phyloP scores from a whole-genome alignment of 768 basidiomycete species.

The Guyanaporus albipodus region DNA sequence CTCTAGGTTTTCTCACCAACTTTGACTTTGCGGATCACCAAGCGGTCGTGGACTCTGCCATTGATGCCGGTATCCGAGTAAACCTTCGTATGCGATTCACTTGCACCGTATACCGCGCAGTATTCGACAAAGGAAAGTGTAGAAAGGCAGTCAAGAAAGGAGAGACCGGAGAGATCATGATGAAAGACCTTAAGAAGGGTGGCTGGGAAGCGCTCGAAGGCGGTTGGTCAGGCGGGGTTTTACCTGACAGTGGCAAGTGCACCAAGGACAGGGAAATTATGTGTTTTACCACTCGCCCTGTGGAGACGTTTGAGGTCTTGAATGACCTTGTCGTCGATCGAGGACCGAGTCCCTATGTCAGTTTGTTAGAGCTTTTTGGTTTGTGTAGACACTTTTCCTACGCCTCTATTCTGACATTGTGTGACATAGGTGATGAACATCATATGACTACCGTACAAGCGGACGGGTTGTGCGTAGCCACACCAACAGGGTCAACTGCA shows the following conservation, averaged over 20 bases:
- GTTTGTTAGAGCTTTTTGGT: slow-evolving; percentile 95
- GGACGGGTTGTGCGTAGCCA: slow-evolving; percentile 90
- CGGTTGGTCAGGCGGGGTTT: slow-evolving; percentile 50
- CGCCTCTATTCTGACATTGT: slow-evolving; percentile 2
- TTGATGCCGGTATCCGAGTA: slow-evolving; percentile 92
- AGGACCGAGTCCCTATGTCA: slow-evolving; percentile 97
- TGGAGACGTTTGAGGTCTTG: slow-evolving; percentile 92
- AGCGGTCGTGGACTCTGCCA: slow-evolving; percentile 78
- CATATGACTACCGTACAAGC: slow-evolving; percentile 99
- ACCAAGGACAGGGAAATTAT: slow-evolving; percentile 93
- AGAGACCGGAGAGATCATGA: slow-evolving; percentile 94
- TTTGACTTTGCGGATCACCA: slow-evolving; percentile 90
- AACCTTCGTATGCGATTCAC: slow-evolving; percentile 99
- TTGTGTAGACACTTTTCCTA: slow-evolving; percentile 26
- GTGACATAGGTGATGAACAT: slow-evolving; percentile 84
- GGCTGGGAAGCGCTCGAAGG: slow-evolving; percentile 98
- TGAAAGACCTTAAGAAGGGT: slow-evolving; percentile 84
- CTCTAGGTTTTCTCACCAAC: slow-evolving; percentile 95
- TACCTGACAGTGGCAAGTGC: slow-evolving; percentile 42
- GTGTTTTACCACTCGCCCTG: slow-evolving; percentile 94
- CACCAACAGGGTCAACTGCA: slow-evolving; percentile 97
- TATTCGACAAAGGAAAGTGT: slow-evolving; percentile 64
- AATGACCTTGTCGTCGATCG: slow-evolving; percentile 98
- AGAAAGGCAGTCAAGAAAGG: slow-evolving; percentile 88
- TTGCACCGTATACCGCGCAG: slow-evolving; percentile 94